Conservation (phyloP, 139 green algal species). For the Chlamydomonas incerta region DNA sequence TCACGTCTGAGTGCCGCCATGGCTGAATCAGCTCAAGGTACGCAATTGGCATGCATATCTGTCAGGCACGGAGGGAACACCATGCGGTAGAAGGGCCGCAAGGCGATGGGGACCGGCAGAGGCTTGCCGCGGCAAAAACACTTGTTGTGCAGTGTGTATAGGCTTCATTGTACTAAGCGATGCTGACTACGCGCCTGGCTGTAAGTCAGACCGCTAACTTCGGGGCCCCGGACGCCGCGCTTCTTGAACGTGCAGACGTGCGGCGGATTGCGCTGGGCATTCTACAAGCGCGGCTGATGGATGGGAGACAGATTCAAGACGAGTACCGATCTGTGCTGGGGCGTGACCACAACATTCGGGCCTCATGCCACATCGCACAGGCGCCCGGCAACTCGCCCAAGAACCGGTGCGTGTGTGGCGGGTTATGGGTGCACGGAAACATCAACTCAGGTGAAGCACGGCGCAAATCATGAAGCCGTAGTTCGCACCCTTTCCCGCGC, state of each 20-base stretch:
- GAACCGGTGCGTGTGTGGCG: slow-evolving; percentile 28
- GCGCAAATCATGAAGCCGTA: not conserved
- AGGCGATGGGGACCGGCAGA: too few relatives aligned
- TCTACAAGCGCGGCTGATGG: slow-evolving; percentile 31
- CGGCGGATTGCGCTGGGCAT: slow-evolving; percentile 28
- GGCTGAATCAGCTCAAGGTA: too few relatives aligned
- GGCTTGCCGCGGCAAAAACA: too few relatives aligned
- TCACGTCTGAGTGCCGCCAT: too few relatives aligned
- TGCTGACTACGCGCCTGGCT: too few relatives aligned
- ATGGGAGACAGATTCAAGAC: slow-evolving; percentile 16
- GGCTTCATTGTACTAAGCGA: too few relatives aligned
- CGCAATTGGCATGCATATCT: too few relatives aligned
- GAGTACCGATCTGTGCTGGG: slow-evolving; percentile 44
- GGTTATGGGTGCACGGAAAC: too few relatives aligned
- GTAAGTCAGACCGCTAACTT: too few relatives aligned
- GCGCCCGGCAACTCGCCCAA: slow-evolving; percentile 16
- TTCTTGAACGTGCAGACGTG: slow-evolving; percentile 24
- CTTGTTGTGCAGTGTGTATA: too few relatives aligned
- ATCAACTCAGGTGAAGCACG: not conserved
- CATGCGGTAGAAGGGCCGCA: too few relatives aligned
- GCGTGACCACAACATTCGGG: slow-evolving; percentile 33
- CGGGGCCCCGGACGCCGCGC: not conserved
- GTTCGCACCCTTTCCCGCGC: not conserved
- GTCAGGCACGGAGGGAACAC: too few relatives aligned
- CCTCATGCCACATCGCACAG: slow-evolving; percentile 11